Evolutionary conservation across 345 rosid genomes (phyloP).

Genomic region (Adansonia digitata): DNA sequence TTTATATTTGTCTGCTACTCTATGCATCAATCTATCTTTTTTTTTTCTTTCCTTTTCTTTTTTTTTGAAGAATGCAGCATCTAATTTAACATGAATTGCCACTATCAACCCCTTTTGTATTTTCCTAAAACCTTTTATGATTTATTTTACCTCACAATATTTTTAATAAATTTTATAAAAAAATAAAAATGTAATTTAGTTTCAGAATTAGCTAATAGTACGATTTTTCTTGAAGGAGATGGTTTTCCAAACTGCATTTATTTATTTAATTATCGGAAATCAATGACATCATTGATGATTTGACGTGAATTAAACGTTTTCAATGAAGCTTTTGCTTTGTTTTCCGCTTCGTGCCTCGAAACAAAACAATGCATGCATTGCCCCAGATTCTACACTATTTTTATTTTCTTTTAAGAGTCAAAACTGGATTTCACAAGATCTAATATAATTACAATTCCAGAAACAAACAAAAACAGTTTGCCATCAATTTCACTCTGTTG

Average conservation of each 20-base stretch:
- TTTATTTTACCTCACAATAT: not conserved
- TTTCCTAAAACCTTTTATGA: not conserved
- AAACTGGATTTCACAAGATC: not conserved
- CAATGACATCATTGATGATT: not conserved
- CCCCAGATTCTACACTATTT: too few species aligned
- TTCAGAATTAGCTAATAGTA: not conserved
- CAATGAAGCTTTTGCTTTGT: not conserved
- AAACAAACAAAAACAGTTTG: not conserved
- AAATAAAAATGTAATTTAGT: too few species aligned
- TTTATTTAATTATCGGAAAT: too few species aligned
- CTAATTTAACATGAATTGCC: not conserved
- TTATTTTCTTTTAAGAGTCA: too few species aligned
- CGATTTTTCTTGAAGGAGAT: too few species aligned
- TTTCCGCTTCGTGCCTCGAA: not conserved
- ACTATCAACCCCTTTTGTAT: not conserved
- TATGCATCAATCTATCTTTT: not conserved
- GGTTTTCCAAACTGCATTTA: too few species aligned
- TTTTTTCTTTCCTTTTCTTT: too few species aligned
- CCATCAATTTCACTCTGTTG: not conserved
- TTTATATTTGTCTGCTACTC: slow-evolving; percentile 17
- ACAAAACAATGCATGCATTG: too few species aligned
- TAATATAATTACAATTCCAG: not conserved
- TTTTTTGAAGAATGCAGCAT: not conserved
- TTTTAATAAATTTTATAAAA: not conserved
- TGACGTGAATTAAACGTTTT: not conserved